A percentile compares a stretch with the other conserved stretches of the same genome.
Evolutionary conservation across 1,139 yeast species (phyloP).

Genomic region (Yamadazyma kanchanaburiensis): DNA sequence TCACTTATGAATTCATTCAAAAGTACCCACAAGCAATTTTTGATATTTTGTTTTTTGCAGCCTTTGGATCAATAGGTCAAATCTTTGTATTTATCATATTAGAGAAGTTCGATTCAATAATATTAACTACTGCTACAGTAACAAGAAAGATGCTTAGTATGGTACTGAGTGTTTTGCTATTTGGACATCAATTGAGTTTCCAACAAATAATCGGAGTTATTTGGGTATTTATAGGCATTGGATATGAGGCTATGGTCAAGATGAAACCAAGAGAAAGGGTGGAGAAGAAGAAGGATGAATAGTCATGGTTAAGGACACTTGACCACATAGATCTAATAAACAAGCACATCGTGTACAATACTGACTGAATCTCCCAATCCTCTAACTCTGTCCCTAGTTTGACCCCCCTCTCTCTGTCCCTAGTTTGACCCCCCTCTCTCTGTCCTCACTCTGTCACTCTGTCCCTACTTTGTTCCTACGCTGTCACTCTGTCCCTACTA

Average conservation of each 20-base stretch:
- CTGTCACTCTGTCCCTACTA: too few species aligned
- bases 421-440: too few species aligned
- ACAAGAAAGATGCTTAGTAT: constrained; percentile 95
- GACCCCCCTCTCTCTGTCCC: too few species aligned
- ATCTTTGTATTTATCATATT: constrained; percentile 83
- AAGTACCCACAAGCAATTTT: constrained; percentile 38
- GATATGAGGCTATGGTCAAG: constrained; percentile 22
- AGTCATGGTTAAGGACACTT: background rate
- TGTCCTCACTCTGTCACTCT: too few species aligned
- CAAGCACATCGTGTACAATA: too few species aligned
- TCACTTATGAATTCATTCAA: constrained; percentile 46
- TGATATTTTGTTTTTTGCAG: constrained; percentile 65
- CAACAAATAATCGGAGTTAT: constrained; percentile 78
- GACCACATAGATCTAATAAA: too few species aligned
- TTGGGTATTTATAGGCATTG: constrained; percentile 74
- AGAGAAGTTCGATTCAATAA: constrained; percentile 78
- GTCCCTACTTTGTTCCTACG: too few species aligned
- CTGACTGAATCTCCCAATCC: too few species aligned
- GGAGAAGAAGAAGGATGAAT: background rate
- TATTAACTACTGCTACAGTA: constrained; percentile 88
- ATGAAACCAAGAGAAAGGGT: background rate
- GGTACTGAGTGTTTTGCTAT: constrained; percentile 81
- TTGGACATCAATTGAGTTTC: constrained; percentile 64
- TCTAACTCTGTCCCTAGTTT: too few species aligned
- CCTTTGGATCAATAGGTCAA: constrained; percentile 90